phyloP scores from a whole-genome alignment of 1,139 yeast genomes.

The Zygoascus meyerae region DNA sequence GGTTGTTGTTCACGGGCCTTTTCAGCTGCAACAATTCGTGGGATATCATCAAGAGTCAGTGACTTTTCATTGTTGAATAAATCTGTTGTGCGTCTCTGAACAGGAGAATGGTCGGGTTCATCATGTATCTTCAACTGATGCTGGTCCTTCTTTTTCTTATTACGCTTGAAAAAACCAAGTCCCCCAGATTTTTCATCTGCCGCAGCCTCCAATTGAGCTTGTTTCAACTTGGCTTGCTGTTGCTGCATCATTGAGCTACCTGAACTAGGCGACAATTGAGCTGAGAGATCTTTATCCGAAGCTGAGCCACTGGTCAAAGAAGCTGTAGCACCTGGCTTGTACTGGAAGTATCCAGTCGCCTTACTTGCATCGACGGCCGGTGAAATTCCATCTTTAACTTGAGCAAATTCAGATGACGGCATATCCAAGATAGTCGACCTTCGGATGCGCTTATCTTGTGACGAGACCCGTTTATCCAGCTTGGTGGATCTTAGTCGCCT shows the following conservation, averaged over 20 bases:
- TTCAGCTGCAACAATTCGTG: constrained; percentile 94
- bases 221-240: constrained; percentile 4
- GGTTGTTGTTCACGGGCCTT: constrained; percentile 92
- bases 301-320: constrained; percentile 5
- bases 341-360: constrained; percentile 10
- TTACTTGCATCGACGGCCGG: constrained; percentile 17
- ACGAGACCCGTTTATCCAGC: constrained; percentile 58
- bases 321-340: background rate
- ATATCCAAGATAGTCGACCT: constrained; percentile 47
- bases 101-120: constrained; percentile 36
- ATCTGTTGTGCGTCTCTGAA: constrained; percentile 49
- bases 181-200: constrained; percentile 1
- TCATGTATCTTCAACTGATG: constrained; percentile 31
- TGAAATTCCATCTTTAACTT: constrained; percentile 24
- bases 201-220: constrained; percentile 3
- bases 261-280: background rate
- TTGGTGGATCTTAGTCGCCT: constrained; percentile 71
- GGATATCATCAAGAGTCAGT: constrained; percentile 89
- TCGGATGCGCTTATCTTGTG: constrained; percentile 54
- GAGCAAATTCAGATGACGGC: constrained; percentile 35
- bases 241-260: constrained; percentile 8
- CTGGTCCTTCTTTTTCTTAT: constrained; percentile 14
- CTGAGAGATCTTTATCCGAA: background rate
- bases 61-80: constrained; percentile 75
- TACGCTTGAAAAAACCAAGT: constrained; percentile 6